Conservation (phyloP, 169 alveolate species). For the Plasmodium blacklocki region DNA sequence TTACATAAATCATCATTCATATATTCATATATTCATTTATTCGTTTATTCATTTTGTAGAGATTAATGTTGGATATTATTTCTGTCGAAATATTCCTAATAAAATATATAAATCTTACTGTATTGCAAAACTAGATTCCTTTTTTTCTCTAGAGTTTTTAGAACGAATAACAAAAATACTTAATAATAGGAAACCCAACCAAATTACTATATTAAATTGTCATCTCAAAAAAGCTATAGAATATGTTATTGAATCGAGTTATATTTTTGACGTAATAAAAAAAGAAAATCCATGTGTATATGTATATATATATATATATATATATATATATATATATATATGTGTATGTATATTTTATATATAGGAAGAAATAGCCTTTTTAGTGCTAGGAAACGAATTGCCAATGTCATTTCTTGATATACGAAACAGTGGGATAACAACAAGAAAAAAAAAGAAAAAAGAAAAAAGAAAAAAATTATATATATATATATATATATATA, state of each 20-base stretch:
- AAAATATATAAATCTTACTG: slow-evolving; percentile 55
- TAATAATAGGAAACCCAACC: slow-evolving; percentile 28
- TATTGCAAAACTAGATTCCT: slow-evolving; percentile 4
- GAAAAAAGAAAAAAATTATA: background rate
- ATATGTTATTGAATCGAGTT: slow-evolving; percentile 56
- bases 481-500: background rate
- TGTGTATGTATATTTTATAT: background rate
- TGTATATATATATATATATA: background rate
- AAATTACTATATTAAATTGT: slow-evolving; percentile 30
- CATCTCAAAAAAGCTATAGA: slow-evolving; percentile 46
- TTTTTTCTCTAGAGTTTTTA: slow-evolving; percentile 24
- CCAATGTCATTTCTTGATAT: slow-evolving; percentile 66
- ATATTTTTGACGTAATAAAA: slow-evolving; percentile 29
- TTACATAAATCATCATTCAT: background rate
- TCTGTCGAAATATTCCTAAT: slow-evolving; percentile 46
- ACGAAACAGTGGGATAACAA: slow-evolving; percentile 16
- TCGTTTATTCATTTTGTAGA: slow-evolving; percentile 5
- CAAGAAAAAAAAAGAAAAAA: background rate
- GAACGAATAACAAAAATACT: slow-evolving; percentile 11
- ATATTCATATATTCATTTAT: background rate
- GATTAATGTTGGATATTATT: slow-evolving; percentile 45
- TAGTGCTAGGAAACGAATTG: slow-evolving; percentile 30
- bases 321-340: background rate
- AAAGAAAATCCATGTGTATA: background rate
- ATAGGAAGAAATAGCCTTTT: slow-evolving; percentile 61